Evolutionary conservation across 768 basidiomycete species (phyloP).

Genomic region (Strobilomyces dryophilus): DNA sequence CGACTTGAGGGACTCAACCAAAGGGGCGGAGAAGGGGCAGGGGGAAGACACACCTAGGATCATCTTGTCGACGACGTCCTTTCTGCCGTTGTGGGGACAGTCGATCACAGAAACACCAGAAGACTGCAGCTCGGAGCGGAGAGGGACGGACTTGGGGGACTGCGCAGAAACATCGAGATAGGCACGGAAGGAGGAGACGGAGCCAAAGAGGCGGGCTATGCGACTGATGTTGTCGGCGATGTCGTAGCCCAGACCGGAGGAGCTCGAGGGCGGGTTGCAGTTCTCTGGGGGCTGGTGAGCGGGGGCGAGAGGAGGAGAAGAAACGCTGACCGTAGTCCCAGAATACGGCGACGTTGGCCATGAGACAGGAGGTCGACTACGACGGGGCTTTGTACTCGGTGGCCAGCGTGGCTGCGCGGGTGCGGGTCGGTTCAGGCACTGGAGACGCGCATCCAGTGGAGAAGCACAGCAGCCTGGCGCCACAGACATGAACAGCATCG

Average conservation of each 20-base stretch:
- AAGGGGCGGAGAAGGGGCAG: background rate
- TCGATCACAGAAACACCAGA: slow-evolving; percentile 42
- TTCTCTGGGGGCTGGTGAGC: slow-evolving; percentile 25
- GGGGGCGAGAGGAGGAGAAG: background rate
- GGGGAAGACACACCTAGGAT: slow-evolving; percentile 35
- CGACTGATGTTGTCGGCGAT: slow-evolving; percentile 41
- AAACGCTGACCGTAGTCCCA: slow-evolving; percentile 33
- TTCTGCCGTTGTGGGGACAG: slow-evolving; percentile 32
- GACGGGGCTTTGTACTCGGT: slow-evolving; percentile 22
- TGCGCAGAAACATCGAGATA: slow-evolving; percentile 47
- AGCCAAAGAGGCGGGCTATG: slow-evolving; percentile 45
- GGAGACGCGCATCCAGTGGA: background rate
- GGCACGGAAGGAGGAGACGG: slow-evolving; percentile 47
- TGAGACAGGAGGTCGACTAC: slow-evolving; percentile 15
- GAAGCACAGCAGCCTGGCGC: slow-evolving; percentile 18
- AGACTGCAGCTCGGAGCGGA: slow-evolving; percentile 41
- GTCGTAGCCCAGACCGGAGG: slow-evolving; percentile 35
- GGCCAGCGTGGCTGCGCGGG: slow-evolving; percentile 6
- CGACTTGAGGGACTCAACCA: slow-evolving; percentile 39
- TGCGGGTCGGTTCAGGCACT: too few species aligned
- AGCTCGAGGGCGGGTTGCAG: slow-evolving; percentile 28
- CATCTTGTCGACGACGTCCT: slow-evolving; percentile 44
- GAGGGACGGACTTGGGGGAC: slow-evolving; percentile 29
- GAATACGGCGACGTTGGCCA: slow-evolving; percentile 43
- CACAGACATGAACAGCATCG: slow-evolving; percentile 20